A percentile compares a stretch with the other conserved stretches of the same genome.
These are phyloP conservation scores for Echium plantagineum DNA, from an alignment of 257 asterid species.

Conservation along the genomic window DNA sequence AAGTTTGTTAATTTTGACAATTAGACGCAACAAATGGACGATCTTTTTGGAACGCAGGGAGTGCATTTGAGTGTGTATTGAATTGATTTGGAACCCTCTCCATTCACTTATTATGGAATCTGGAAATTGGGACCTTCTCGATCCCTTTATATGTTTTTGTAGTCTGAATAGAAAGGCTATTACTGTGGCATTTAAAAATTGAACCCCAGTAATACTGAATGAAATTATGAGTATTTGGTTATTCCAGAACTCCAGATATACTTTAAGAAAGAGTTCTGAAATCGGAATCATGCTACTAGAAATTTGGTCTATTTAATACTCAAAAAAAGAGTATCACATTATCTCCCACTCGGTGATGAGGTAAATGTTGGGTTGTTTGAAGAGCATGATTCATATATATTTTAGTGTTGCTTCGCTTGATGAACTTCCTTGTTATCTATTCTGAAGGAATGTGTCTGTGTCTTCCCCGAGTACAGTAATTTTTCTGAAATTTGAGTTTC, in stretches of 20 bases:
- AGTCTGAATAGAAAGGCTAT: neutral
- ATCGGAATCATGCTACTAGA: neutral
- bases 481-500: too few species aligned
- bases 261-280: neutral
- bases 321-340: neutral
- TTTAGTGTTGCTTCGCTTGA: neutral
- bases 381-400: neutral
- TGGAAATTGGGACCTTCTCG: neutral
- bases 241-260: too few species aligned
- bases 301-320: neutral
- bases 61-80: neutral
- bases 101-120: neutral
- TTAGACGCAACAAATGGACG: too few species aligned
- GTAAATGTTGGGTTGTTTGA: neutral
- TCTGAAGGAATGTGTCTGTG: neutral
- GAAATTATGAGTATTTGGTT: neutral
- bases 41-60: too few species aligned
- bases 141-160: neutral
- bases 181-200: neutral
- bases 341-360: neutral
- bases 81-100: neutral
- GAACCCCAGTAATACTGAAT: neutral
- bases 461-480: neutral
- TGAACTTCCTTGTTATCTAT: neutral
- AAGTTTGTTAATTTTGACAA: too few species aligned